Conservation (phyloP, 371 early-diverging fungal genomes). For the Mucor saturninus region DNA sequence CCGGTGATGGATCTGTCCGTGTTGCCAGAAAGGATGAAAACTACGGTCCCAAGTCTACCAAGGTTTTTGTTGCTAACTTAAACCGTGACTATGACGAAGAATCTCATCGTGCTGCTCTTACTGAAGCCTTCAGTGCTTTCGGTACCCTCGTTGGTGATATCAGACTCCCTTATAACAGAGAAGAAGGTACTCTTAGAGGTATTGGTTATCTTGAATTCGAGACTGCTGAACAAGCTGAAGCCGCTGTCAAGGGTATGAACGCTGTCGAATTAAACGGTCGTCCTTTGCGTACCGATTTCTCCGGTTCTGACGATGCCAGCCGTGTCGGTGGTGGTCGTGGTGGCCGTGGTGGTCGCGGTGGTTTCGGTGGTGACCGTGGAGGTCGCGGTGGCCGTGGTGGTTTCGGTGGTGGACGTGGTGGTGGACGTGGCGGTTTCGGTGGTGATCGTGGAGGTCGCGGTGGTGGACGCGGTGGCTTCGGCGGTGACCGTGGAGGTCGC, state of each 20-base stretch:
- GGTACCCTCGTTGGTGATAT: slow-evolving; percentile 78
- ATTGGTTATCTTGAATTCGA: slow-evolving; percentile 78
- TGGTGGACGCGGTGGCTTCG: slow-evolving; percentile 21
- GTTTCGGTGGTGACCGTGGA: slow-evolving; percentile 19
- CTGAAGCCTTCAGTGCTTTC: slow-evolving; percentile 75
- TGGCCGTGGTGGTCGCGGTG: slow-evolving; percentile 22
- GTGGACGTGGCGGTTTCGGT: slow-evolving; percentile 8
- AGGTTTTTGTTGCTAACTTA: slow-evolving; percentile 93
- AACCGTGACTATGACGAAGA: slow-evolving; percentile 92
- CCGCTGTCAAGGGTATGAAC: slow-evolving; percentile 69
- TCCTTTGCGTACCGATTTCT: slow-evolving; percentile 67
- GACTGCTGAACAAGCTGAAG: slow-evolving; percentile 64
- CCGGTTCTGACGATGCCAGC: slow-evolving; percentile 46
- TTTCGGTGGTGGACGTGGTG: slow-evolving; percentile 22
- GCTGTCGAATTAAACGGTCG: slow-evolving; percentile 72
- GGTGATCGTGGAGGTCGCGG: slow-evolving; percentile 24
- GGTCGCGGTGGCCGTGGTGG: slow-evolving; percentile 23
- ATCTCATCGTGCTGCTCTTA: slow-evolving; percentile 83
- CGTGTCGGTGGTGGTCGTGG: slow-evolving; percentile 28
- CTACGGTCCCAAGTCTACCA: slow-evolving; percentile 51
- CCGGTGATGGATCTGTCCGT: slow-evolving; percentile 32
- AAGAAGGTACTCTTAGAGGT: slow-evolving; percentile 70
- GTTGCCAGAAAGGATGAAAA: slow-evolving; percentile 35
- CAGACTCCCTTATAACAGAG: slow-evolving; percentile 69
- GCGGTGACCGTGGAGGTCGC: slow-evolving; percentile 44